phyloP scores from a whole-genome alignment of 2,329 filamentous ascomycete species.

The Aspergillus sp. region DNA sequence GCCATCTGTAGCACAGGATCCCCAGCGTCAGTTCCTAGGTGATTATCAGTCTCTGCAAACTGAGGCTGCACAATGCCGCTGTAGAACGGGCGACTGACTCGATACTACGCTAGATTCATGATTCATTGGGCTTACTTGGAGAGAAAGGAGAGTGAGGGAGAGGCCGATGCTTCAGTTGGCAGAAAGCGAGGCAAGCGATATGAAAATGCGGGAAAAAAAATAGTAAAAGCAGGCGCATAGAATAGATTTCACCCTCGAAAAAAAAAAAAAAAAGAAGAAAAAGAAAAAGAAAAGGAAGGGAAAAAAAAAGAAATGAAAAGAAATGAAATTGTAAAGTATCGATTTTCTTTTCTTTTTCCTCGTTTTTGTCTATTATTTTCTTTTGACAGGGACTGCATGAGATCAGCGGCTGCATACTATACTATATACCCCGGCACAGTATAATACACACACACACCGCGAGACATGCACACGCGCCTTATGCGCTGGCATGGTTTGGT shows the following conservation, averaged over 20 bases:
- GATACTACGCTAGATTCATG: constrained; percentile 1
- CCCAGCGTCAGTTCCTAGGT: constrained; percentile 15
- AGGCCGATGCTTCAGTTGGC: background rate
- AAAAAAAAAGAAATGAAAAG: background rate
- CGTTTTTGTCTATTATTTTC: constrained; percentile 7
- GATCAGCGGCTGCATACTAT: constrained; percentile 18
- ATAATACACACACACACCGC: background rate
- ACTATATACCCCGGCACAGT: background rate
- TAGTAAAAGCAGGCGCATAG: background rate
- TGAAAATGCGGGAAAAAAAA: constrained; percentile 2
- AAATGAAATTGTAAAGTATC: background rate
- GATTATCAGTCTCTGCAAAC: constrained; percentile 18
- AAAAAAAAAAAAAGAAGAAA: background rate
- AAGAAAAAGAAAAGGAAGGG: background rate
- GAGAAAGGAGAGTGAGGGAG: background rate
- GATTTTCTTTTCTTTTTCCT: constrained; percentile 3
- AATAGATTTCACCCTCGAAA: background rate
- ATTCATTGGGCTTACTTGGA: background rate
- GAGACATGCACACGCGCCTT: constrained; percentile 5
- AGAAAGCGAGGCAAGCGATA: constrained; percentile 1
- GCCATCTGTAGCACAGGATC: constrained; percentile 24
- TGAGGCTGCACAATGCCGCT: constrained; percentile 27
- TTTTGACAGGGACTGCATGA: constrained; percentile 10
- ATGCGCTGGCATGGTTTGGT: constrained; percentile 2
- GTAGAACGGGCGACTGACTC: constrained; percentile 11